Conservation (phyloP, 2,329 filamentous ascomycete species). For the Xylariaceae sp. region DNA sequence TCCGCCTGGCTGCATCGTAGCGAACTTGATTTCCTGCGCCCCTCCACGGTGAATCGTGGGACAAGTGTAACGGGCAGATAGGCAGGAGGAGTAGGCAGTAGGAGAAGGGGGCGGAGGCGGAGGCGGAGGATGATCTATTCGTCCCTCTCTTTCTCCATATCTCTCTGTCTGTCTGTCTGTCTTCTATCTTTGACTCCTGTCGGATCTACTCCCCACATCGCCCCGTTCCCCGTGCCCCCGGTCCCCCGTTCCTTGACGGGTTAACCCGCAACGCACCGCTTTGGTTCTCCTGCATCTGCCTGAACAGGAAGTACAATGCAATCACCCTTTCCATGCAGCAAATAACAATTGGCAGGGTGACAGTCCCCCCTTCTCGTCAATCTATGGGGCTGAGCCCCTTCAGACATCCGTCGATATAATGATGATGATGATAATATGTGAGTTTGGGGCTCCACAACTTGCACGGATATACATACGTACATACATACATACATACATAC, state of each 20-base stretch:
- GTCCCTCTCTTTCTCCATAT: too few relatives aligned
- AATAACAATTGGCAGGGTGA: background rate
- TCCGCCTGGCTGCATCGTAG: conserved; percentile 30
- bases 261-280: conserved; percentile 1
- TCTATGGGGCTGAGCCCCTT: background rate
- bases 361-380: background rate
- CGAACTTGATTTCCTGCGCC: conserved; percentile 26
- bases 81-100: background rate
- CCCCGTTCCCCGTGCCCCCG: background rate
- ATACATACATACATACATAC: too few relatives aligned
- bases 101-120: too few relatives aligned
- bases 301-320: conserved; percentile 20
- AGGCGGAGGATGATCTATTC: conserved; percentile 9
- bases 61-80: conserved; percentile 10
- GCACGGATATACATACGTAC: background rate
- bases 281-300: conserved; percentile 17
- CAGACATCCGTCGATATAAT: background rate
- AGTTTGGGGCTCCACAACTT: background rate
- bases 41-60: conserved; percentile 11
- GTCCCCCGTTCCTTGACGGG: conserved; percentile 6
- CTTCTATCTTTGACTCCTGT: background rate
- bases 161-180: too few relatives aligned
- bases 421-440: background rate
- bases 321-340: conserved; percentile 14
- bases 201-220: background rate